These are phyloP conservation scores for Tuber melanosporum DNA, from an alignment of 495 filamentous ascomycete genomes.

Conservation along the genomic window DNA sequence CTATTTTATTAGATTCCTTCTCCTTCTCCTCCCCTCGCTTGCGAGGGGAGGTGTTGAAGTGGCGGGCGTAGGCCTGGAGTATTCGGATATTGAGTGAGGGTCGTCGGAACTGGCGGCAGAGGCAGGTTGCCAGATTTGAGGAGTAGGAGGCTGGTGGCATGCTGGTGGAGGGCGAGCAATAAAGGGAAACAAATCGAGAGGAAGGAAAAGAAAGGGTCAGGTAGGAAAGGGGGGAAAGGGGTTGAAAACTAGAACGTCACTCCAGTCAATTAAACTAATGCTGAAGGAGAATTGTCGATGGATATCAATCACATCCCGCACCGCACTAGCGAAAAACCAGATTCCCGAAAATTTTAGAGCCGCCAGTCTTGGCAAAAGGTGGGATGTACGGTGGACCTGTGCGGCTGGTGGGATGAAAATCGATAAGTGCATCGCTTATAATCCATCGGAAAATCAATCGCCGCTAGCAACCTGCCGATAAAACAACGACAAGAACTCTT, in stretches of 20 bases:
- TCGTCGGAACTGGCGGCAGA: constrained; percentile 28
- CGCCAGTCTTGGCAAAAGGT: background rate
- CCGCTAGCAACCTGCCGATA: background rate
- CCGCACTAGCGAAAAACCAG: background rate
- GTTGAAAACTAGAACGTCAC: background rate
- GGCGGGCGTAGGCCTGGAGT: constrained; percentile 6
- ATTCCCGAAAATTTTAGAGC: background rate
- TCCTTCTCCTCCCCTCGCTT: constrained; percentile 10
- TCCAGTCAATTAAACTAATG: background rate
- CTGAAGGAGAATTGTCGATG: background rate
- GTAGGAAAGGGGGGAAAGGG: background rate
- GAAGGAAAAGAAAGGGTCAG: background rate
- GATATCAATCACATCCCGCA: background rate
- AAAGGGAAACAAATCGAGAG: background rate
- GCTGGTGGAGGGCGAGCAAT: background rate
- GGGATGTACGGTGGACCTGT: background rate
- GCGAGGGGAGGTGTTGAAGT: constrained; percentile 1
- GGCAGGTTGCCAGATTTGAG: constrained; percentile 24
- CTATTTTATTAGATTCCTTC: background rate
- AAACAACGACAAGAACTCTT: background rate
- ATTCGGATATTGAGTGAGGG: constrained; percentile 16
- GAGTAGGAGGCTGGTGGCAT: background rate
- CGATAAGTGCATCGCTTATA: background rate
- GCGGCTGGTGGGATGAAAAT: background rate
- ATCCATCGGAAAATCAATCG: background rate